Evolutionary conservation across 768 basidiomycete genomes (phyloP), one percentile per base, ranked within the genome.

Genomic region (Boletellus sp.): DNA sequence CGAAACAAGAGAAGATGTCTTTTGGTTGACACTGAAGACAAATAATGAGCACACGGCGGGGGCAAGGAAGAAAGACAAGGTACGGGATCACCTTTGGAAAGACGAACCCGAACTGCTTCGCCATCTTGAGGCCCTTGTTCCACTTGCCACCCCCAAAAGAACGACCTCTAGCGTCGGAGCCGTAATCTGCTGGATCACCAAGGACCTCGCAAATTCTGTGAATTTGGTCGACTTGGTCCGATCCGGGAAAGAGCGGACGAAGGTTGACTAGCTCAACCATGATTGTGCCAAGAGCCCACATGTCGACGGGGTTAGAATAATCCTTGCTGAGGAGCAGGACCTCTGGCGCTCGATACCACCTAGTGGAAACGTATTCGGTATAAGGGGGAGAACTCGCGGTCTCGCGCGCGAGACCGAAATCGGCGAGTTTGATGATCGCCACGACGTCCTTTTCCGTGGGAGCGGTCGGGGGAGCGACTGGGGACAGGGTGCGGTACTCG

Each of bases 251-350:
- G 37, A 99, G 72, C 6, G 96, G 95, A 54, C 90, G 86, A 51
- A 99, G 79, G 65, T 95, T 98, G 71, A 96, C 79, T 48, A 97
- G 76, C 69, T 99, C 96, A 8, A 94, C 92, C 82, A 99, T 87
- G 69, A 99, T 99, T 7, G 96, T 95, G 15, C 96, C 96, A 47
- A 99, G 74, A 3, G 96, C 96, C 96, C 96, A 99, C 90, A 98
- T 93, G 62, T 99, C 96, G 22, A 99, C 95, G 4, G 96, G 94
- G 62, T 89, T 90, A 10, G 92, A 94, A 64, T 99, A 99, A 67
- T 97, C 89, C 49, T 84, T 80, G 61, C 90, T 92, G 52, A 91
- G 78, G 35, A 99, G 78, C 26, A 99, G 76, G 16, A 99, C 94
- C 68, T 99, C 96, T 15, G 96, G 96, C 0, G 96, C 96, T 50